phyloP scores from a whole-genome alignment of 495 filamentous ascomycete genomes.

The Lepraria neglecta region DNA sequence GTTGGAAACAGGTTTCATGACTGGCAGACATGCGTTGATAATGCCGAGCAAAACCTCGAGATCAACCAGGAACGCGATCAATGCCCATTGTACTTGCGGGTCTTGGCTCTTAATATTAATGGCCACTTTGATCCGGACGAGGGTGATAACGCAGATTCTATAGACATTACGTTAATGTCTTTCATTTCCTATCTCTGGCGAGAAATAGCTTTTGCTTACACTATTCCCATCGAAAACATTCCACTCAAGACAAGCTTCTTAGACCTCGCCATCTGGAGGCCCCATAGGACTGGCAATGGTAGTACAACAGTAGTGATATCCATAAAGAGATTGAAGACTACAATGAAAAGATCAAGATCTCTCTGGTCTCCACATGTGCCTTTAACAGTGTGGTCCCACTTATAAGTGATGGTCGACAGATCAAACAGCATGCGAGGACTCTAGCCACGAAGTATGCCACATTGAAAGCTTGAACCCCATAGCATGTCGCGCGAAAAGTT shows the following conservation, averaged over 20 bases:
- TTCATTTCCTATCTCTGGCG: background rate
- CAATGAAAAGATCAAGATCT: conserved; percentile 31
- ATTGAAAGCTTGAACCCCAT: conserved; percentile 25
- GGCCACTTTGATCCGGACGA: conserved; percentile 15
- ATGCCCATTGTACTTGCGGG: conserved; percentile 13
- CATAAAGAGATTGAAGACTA: conserved; percentile 31
- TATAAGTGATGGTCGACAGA: conserved; percentile 32
- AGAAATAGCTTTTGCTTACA: conserved; percentile 9
- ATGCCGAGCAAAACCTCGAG: conserved; percentile 22
- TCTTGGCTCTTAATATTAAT: conserved; percentile 14
- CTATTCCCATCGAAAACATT: conserved; percentile 24
- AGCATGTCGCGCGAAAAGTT: conserved; percentile 33
- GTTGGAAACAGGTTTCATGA: conserved; percentile 20
- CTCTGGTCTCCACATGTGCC: conserved; percentile 31
- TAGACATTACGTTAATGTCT: background rate
- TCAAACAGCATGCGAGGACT: conserved; percentile 34
- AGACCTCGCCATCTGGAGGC: conserved; percentile 34
- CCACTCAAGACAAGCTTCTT: conserved; percentile 30
- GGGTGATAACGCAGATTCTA: conserved; percentile 24
- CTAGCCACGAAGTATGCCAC: conserved; percentile 12
- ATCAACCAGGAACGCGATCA: conserved; percentile 17
- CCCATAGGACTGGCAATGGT: conserved; percentile 42
- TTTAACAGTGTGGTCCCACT: conserved; percentile 30
- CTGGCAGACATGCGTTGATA: conserved; percentile 21
- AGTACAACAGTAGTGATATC: conserved; percentile 37